Conservation (phyloP, 257 asterid genomes). For the Ilex aquifolium region DNA sequence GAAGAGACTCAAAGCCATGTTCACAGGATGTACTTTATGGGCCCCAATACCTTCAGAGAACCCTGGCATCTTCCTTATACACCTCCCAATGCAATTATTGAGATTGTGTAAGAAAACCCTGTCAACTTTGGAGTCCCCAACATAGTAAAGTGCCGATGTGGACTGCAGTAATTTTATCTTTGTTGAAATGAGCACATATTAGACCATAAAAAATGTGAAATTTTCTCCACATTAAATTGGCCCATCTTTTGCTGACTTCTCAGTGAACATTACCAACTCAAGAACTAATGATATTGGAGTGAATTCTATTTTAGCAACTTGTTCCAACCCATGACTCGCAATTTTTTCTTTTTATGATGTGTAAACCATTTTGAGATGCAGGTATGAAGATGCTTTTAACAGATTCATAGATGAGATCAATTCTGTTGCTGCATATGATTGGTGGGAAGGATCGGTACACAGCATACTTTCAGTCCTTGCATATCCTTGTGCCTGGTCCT, state of each 20-base stretch:
- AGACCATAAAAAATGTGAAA: no score
- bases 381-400: conserved; percentile 96
- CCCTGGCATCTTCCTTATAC: conserved; percentile 99
- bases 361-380: conserved; percentile 24
- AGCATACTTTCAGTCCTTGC: conserved; percentile 88
- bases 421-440: conserved; percentile 90
- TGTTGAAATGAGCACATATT: not conserved
- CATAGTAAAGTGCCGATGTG: not conserved
- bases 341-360: conserved; percentile 9
- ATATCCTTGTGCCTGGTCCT: conserved; percentile 97
- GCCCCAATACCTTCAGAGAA: conserved; percentile 92
- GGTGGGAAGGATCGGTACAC: conserved; percentile 99
- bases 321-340: not conserved
- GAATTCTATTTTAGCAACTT: not conserved
- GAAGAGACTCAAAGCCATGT: conserved; percentile 90
- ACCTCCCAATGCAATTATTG: conserved; percentile 78
- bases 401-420: conserved; percentile 87
- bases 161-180: conserved; percentile 9
- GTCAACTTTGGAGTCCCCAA: not conserved
- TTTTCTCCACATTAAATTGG: no score
- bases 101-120: conserved; percentile 67
- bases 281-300: no score
- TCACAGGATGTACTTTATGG: conserved; percentile 94
- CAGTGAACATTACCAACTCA: no score
- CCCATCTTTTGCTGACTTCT: no score